Percentiles rank a stretch among this genome's conserved stretches.
Conservation (phyloP, 2,329 filamentous ascomycete genomes). For the Gaeumannomyces tritici region DNA sequence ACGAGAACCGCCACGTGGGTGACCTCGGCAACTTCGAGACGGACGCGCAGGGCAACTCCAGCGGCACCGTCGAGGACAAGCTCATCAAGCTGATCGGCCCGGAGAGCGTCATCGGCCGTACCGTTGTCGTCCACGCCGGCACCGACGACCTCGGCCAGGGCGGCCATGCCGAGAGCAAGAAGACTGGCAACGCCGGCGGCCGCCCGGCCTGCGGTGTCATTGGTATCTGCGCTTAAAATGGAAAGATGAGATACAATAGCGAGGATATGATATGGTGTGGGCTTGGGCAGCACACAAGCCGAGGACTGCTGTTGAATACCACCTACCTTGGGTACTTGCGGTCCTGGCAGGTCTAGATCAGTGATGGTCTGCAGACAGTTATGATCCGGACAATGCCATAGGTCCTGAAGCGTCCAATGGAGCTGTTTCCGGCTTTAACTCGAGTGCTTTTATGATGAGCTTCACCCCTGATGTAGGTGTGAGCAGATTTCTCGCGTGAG, state of each 20-base stretch:
- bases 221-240: constrained; percentile 65
- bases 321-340: too few relatives aligned
- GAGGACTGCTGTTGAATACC: background rate
- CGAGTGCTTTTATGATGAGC: too few relatives aligned
- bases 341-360: background rate
- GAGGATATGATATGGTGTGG: background rate
- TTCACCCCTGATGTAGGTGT: too few relatives aligned
- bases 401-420: background rate
- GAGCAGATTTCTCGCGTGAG: too few relatives aligned
- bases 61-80: constrained; percentile 71
- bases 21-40: constrained; percentile 97
- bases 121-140: constrained; percentile 86
- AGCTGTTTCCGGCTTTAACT: background rate
- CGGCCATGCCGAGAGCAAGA: constrained; percentile 87
- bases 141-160: constrained; percentile 96
- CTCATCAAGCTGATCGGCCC: constrained; percentile 93
- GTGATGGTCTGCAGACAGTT: background rate
- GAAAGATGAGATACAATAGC: background rate
- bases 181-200: constrained; percentile 90
- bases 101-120: constrained; percentile 91
- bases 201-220: constrained; percentile 97
- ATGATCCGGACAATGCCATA: background rate
- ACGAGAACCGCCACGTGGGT: constrained; percentile 85
- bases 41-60: constrained; percentile 81
- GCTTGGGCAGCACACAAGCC: background rate